Evolutionary conservation across 2,329 filamentous ascomycete species (phyloP), one percentile per base, ranked within the genome.

Genomic region (Pochonia chlamydosporia): DNA sequence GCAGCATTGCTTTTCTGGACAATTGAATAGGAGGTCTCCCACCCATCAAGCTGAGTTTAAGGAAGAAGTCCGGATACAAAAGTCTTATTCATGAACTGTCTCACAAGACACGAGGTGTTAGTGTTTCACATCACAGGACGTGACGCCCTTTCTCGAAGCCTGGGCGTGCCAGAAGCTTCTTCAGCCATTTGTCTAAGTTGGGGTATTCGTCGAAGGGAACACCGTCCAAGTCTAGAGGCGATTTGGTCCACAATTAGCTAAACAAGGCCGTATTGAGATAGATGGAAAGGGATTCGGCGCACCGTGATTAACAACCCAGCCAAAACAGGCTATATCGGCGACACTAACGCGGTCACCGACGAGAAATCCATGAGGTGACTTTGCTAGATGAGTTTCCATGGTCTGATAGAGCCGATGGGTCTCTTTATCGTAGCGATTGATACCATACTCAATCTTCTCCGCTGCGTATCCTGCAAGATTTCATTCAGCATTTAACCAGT

Each of bases 361-460:
- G 8, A 82, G 64, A 57, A 73, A 82, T 3, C 73, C 26, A 28
- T 28, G 26, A 3, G 64, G 61, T 5, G 74, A 75, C 26, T 28
- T 28, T 7, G 26, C 26, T 74, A 93, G 76, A 48, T 88, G 81
- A 45, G 75, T 79, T 58, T 93, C 82, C 42, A 93, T 69, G 9
- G 89, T 83, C 28, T 79, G 72, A 66, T 90, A 93, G 5, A 93
- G 72, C 10, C 89, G 80, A n/a, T 82, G 75, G 1, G 84, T 87
- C 70, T 93, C 89, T 59, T 87, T 90, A 58, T 75, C 70, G 67
- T 93, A 93, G 33, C 88, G 78, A 56, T 85, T 81, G 42, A 91
- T 78, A 49, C 84, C 87, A 63, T 93, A 93, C 57, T 82, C 73
- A 58, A 92, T 89, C 61, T 77, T 80, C 63, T 88, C 84, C 0